Percentiles rank a stretch among this genome's conserved stretches.
phyloP scores from a whole-genome alignment of 306 rosid genomes.

The Trifolium pratense region DNA sequence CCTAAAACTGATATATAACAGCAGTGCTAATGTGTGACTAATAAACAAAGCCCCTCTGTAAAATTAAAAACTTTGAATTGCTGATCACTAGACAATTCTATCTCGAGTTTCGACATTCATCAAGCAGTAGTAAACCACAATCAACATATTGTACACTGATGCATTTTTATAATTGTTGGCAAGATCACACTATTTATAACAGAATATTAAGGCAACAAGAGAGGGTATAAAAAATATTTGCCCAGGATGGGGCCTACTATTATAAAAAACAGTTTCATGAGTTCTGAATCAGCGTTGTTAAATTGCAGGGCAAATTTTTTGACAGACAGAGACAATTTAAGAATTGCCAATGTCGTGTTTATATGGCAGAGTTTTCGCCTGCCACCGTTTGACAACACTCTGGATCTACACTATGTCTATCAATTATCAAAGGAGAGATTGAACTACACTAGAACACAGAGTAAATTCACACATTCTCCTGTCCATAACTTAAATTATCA shows the following conservation, averaged over 20 bases:
- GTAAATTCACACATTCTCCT: not conserved
- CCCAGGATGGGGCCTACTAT: not conserved
- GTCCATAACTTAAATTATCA: constrained; percentile 6
- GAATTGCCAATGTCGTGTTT: not conserved
- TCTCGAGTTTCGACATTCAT: not conserved
- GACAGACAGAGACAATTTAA: not conserved
- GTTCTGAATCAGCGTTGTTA: not conserved
- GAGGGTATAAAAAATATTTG: not conserved
- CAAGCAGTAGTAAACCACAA: not conserved
- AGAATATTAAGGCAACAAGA: not conserved
- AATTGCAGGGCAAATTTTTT: not conserved
- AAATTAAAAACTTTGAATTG: not conserved
- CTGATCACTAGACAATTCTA: not conserved
- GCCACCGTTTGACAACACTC: not conserved
- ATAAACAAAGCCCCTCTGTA: constrained; percentile 7
- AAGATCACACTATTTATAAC: not conserved
- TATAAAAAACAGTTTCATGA: not conserved
- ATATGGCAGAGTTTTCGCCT: not conserved
- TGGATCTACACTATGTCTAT: not conserved
- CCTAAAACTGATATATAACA: constrained; percentile 5
- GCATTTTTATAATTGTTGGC: not conserved
- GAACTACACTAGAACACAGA: not conserved
- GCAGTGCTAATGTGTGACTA: not conserved
- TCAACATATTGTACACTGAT: constrained; percentile 6
- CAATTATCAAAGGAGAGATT: not conserved